Conservation (phyloP, 1,284 basidiomycete genomes). For the Tilletiaria anomala region DNA sequence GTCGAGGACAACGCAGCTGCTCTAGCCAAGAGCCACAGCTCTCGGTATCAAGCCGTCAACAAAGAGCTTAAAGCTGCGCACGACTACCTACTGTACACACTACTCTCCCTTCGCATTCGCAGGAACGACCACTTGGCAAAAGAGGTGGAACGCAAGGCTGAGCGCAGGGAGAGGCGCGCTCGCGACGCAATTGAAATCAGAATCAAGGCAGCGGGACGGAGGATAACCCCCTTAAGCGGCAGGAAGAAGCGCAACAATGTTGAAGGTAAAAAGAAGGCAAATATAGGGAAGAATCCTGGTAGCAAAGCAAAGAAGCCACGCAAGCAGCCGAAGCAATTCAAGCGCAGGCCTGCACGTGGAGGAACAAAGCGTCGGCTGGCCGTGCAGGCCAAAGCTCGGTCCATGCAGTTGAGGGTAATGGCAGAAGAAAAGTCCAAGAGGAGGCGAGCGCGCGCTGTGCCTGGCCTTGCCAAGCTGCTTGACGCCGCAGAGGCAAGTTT, state of each 20-base stretch:
- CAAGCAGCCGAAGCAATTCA: neutral
- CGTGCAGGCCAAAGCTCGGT: neutral
- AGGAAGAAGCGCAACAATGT: too few relatives aligned
- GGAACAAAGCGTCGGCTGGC: neutral
- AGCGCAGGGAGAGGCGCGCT: neutral
- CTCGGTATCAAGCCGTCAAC: slow-evolving; percentile 32
- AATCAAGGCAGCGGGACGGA: too few relatives aligned
- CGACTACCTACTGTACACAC: slow-evolving; percentile 32
- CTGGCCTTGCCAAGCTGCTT: slow-evolving; percentile 30
- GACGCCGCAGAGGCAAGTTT: slow-evolving; percentile 29
- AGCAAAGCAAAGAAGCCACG: too few relatives aligned
- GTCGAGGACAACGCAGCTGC: slow-evolving; percentile 35
- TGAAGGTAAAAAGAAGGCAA: neutral
- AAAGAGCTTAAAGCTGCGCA: slow-evolving; percentile 31
- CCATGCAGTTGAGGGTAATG: slow-evolving; percentile 3
- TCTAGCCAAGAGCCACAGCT: slow-evolving; percentile 30
- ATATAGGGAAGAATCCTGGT: neutral
- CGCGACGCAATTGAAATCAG: too few relatives aligned
- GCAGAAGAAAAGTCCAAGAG: slow-evolving; percentile 16
- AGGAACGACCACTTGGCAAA: slow-evolving; percentile 26
- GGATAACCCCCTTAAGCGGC: too few relatives aligned
- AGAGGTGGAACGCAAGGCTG: slow-evolving; percentile 4
- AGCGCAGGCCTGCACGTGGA: neutral
- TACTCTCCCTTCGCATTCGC: slow-evolving; percentile 27
- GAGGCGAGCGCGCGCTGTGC: slow-evolving; percentile 24